Percentiles rank a stretch among this genome's conserved stretches.
phyloP scores from a whole-genome alignment of 495 filamentous ascomycete genomes.

The Aspergillus haitiensis region DNA sequence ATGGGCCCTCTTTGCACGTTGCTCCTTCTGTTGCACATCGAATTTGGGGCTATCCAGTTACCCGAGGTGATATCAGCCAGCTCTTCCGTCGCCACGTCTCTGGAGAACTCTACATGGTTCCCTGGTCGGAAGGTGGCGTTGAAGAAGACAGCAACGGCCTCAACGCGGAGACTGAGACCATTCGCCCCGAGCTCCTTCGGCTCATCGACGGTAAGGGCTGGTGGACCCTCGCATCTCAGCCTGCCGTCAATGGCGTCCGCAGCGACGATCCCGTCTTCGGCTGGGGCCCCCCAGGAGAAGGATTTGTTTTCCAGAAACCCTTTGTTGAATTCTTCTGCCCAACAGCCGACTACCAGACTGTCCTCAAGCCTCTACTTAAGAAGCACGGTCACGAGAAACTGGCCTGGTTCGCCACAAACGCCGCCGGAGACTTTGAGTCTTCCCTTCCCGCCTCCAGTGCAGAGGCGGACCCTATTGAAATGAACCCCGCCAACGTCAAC shows the following conservation, averaged over 20 bases:
- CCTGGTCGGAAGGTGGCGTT: conserved; percentile 90
- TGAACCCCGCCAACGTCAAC: conserved; percentile 65
- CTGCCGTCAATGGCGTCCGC: conserved; percentile 81
- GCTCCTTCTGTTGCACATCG: conserved; percentile 71
- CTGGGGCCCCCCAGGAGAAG: conserved; percentile 83
- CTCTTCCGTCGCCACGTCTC: conserved; percentile 79
- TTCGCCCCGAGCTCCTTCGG: conserved; percentile 67
- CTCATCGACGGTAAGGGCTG: conserved; percentile 74
- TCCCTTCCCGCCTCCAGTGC: conserved; percentile 46
- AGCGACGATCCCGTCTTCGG: conserved; percentile 80
- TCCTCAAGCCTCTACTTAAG: conserved; percentile 61
- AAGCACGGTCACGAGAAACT: conserved; percentile 61
- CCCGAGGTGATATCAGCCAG: conserved; percentile 64
- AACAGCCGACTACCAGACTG: conserved; percentile 59
- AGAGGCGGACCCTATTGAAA: conserved; percentile 38
- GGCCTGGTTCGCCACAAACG: conserved; percentile 83
- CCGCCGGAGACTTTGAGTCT: conserved; percentile 66
- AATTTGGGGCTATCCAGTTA: conserved; percentile 79
- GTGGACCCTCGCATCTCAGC: conserved; percentile 98
- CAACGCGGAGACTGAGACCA: conserved; percentile 78
- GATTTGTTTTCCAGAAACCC: conserved; percentile 97
- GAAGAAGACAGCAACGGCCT: conserved; percentile 43
- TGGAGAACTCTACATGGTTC: conserved; percentile 71
- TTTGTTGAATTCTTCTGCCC: conserved; percentile 96
- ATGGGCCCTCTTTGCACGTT: conserved; percentile 87